phyloP scores from a whole-genome alignment of 129 eudicot genomes.

The Lonicera japonica region DNA sequence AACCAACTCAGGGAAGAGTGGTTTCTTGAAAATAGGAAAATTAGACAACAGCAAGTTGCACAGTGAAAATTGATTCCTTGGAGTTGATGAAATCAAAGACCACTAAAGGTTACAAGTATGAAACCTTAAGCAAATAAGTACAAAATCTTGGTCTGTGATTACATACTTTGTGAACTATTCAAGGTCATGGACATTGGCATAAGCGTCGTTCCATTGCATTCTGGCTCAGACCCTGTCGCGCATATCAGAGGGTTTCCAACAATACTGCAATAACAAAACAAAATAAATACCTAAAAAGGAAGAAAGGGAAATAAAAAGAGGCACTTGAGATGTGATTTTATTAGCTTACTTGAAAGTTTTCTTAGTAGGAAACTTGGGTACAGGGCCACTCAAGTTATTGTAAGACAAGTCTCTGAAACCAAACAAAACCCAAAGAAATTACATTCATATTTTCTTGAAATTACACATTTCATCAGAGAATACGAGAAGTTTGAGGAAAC shows the following conservation, averaged over 20 bases:
- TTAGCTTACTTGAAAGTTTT: constrained; percentile 53
- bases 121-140: no score
- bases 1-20: no score
- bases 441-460: not conserved
- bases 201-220: constrained; percentile 53
- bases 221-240: constrained; percentile 46
- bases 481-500: constrained; percentile 6
- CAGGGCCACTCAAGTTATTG: constrained; percentile 78
- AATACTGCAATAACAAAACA: constrained; percentile 42
- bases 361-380: constrained; percentile 68
- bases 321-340: not conserved
- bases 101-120: no score
- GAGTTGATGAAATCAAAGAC: no score
- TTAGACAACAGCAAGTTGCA: no score
- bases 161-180: constrained; percentile 56
- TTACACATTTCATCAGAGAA: not conserved
- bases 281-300: not conserved
- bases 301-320: not conserved
- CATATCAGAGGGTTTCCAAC: constrained; percentile 74
- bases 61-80: no score
- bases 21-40: no score
- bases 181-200: constrained; percentile 79
- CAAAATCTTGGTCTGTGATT: not conserved
- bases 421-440: constrained; percentile 4
- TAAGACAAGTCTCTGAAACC: constrained; percentile 68